phyloP scores from a whole-genome alignment of 1,139 yeast species.

The Yamadazyma triangularis region DNA sequence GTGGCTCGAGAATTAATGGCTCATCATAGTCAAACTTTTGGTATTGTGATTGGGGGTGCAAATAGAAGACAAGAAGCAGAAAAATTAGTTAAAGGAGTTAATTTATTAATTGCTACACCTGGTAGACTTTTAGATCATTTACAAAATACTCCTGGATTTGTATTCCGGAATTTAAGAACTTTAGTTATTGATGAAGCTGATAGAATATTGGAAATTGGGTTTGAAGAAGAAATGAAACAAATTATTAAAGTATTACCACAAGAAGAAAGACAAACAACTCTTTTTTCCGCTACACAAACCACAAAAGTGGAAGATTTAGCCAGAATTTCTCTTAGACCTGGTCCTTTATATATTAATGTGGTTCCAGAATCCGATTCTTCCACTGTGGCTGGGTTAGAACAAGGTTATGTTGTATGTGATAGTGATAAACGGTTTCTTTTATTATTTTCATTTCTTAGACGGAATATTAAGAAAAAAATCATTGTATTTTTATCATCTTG shows the following conservation, averaged over 20 bases:
- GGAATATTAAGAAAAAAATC: conserved; percentile 83
- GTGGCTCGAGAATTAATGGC: conserved; percentile 93
- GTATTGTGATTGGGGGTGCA: conserved; percentile 97
- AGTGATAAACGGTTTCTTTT: conserved; percentile 90
- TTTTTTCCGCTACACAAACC: conserved; percentile 97
- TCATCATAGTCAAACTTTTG: conserved; percentile 88
- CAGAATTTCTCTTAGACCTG: conserved; percentile 89
- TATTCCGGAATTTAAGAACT: conserved; percentile 91
- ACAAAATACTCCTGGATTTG: conserved; percentile 92
- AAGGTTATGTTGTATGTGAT: conserved; percentile 96
- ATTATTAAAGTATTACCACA: conserved; percentile 90
- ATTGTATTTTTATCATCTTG: conserved; percentile 95
- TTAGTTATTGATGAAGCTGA: conserved; percentile 96
- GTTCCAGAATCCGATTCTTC: conserved; percentile 78
- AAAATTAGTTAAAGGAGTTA: conserved; percentile 89
- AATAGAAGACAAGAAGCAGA: conserved; percentile 97
- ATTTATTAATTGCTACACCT: conserved; percentile 91
- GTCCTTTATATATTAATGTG: conserved; percentile 94
- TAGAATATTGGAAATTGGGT: conserved; percentile 93
- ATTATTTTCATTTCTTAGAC: conserved; percentile 85
- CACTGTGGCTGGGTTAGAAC: conserved; percentile 96
- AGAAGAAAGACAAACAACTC: conserved; percentile 93
- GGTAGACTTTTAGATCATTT: conserved; percentile 95
- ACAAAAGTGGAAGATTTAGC: conserved; percentile 98
- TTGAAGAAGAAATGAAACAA: conserved; percentile 98